Base-by-base conservation (phyloP, 495 filamentous ascomycete species). In the Penicillium fimorum region DNA sequence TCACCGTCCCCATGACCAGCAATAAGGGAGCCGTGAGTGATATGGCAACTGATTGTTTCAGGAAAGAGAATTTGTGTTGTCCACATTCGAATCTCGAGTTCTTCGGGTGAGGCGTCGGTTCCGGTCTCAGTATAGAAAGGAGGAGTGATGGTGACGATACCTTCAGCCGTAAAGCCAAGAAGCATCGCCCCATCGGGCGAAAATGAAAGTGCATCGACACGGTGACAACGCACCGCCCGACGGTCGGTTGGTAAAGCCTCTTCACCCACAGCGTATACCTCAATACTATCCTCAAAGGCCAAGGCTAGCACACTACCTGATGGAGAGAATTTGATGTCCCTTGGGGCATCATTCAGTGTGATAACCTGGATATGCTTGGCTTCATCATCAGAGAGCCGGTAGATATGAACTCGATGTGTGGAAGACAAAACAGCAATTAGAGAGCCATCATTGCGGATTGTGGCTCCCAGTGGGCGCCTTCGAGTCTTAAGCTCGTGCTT, bases 1-100 rank as follows among this genome's bases (percentile, higher is more conserved):
- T 92, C 90, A 37, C 84, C 83, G 51, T 88, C 82, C n/a, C 81
- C 80, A 32, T 84, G 82, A 57, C 82, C 77, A 35, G 89, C 84
- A 2, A 95, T 73, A 18, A 93, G 63, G 2, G 86, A 85, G 38
- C 88, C 90, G 70, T 92, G 87, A 52, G 86, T 90, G 56, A 87
- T 32, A 12, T 7, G 17, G 5, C 27, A 91, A 37, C 87, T 85
- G 38, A 84, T 90, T 18, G 82, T 84, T 53, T 92, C 88, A 1
- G 90, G 90, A 47, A 95, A 95, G 1, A 95, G 74, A 27, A 95
- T 92, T 40, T 92, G 91, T 1, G 90, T 92, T 42, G 90, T 95
- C 90, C 90, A 95, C 64, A 93, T 78, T 7, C 85, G 85, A 63
- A 87, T 88, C 38, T 93, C 80, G 51, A 85, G 78, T 56, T 90